Percentiles rank a stretch among this genome's conserved stretches.
Conservation (phyloP, 768 basidiomycete species). For the Auricularia auricula-judae region DNA sequence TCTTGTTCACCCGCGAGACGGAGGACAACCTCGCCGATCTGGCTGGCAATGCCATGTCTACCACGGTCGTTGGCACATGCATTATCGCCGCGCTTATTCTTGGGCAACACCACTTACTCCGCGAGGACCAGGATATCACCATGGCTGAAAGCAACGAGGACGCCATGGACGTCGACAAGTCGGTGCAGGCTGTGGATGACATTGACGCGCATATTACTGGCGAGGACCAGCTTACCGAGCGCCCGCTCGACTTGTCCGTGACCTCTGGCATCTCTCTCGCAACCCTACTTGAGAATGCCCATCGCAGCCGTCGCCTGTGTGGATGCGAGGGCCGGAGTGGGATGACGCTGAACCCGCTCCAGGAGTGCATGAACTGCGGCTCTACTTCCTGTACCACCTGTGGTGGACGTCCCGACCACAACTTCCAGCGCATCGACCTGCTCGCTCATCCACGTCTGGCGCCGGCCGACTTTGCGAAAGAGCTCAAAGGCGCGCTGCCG, state of each 20-base stretch:
- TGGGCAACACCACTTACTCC: slow-evolving; percentile 53
- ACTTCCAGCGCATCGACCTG: slow-evolving; percentile 45
- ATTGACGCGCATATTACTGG: slow-evolving; percentile 52
- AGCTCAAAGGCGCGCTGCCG: slow-evolving; percentile 70
- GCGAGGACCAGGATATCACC: slow-evolving; percentile 58
- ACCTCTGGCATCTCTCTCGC: slow-evolving; percentile 34
- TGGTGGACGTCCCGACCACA: slow-evolving; percentile 86
- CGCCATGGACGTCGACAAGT: slow-evolving; percentile 39
- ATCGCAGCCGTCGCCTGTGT: slow-evolving; percentile 69
- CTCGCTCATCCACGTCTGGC: slow-evolving; percentile 44
- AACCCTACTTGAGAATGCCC: slow-evolving; percentile 52
- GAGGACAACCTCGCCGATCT: slow-evolving; percentile 91
- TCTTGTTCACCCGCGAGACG: slow-evolving; percentile 83
- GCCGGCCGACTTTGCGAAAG: slow-evolving; percentile 64
- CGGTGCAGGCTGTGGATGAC: slow-evolving; percentile 2
- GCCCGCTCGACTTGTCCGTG: slow-evolving; percentile 59
- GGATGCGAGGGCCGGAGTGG: slow-evolving; percentile 82
- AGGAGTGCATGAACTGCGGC: slow-evolving; percentile 65
- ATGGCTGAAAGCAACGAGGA: slow-evolving; percentile 24
- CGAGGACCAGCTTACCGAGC: slow-evolving; percentile 52
- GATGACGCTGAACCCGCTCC: slow-evolving; percentile 55
- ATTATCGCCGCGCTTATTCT: slow-evolving; percentile 73
- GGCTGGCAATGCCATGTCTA: slow-evolving; percentile 96
- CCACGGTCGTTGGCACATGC: slow-evolving; percentile 87
- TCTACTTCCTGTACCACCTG: slow-evolving; percentile 76